A percentile compares a stretch with the other conserved stretches of the same genome.
Evolutionary conservation across 345 rosid species (phyloP).

Genomic region (Eutrema yunnanense): DNA sequence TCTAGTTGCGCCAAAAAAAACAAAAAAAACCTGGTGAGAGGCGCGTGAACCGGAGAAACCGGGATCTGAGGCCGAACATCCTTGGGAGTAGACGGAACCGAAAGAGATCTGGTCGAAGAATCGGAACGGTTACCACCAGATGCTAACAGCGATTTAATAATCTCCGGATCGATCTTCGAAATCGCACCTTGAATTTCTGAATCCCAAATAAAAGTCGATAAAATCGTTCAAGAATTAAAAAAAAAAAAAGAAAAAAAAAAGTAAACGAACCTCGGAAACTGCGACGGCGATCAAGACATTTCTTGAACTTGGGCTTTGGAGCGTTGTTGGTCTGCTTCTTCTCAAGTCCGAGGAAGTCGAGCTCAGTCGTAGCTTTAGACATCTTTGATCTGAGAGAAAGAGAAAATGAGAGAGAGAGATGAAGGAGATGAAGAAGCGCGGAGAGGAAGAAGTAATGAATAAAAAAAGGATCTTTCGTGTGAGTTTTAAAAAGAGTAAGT

Average conservation of each 20-base stretch:
- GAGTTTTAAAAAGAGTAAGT: background rate
- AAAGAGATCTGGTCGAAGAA: constrained; percentile 20
- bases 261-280: constrained; percentile 59
- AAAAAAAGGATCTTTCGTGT: background rate
- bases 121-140: constrained; percentile 31
- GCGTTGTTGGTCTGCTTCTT: constrained; percentile 30
- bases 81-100: constrained; percentile 51
- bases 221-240: background rate
- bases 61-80: constrained; percentile 30
- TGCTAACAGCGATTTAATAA: constrained; percentile 63
- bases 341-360: constrained; percentile 63
- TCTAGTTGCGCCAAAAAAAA: background rate
- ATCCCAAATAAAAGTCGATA: background rate
- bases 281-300: constrained; percentile 48
- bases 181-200: constrained; percentile 75
- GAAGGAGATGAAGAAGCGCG: background rate
- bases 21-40: constrained; percentile 33
- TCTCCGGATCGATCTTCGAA: constrained; percentile 75
- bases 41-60: constrained; percentile 32
- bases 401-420: background rate
- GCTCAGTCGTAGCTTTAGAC: constrained; percentile 55
- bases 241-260: background rate
- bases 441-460: background rate
- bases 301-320: constrained; percentile 44
- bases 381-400: constrained; percentile 18